These are phyloP conservation scores for Starmera caribaea DNA, from an alignment of 805 yeast species.

Conservation along the genomic window DNA sequence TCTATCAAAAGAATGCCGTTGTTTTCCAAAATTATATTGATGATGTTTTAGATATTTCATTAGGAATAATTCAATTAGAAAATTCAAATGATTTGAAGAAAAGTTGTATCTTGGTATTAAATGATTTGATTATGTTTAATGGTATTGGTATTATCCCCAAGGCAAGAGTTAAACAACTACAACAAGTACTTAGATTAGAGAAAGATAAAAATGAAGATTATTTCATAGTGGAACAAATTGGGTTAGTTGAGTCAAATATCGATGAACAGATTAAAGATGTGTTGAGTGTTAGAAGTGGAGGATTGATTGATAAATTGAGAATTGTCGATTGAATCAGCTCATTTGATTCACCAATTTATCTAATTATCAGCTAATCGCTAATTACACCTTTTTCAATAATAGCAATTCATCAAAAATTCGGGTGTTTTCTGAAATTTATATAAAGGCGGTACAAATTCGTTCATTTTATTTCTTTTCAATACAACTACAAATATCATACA, in stretches of 20 bases:
- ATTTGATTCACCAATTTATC: too few species aligned
- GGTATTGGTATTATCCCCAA: slow-evolving; percentile 41
- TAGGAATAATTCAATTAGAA: slow-evolving; percentile 67
- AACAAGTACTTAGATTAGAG: slow-evolving; percentile 33
- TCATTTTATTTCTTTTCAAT: too few species aligned
- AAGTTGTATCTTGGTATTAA: slow-evolving; percentile 60
- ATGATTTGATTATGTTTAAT: slow-evolving; percentile 44
- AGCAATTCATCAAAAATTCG: too few species aligned
- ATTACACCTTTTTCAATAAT: too few species aligned
- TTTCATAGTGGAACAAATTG: slow-evolving; percentile 51
- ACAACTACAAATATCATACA: too few species aligned
- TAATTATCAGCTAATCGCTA: too few species aligned
- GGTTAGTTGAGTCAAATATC: slow-evolving; percentile 23
- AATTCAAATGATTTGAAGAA: slow-evolving; percentile 48
- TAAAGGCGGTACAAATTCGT: too few species aligned
- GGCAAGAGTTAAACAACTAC: slow-evolving; percentile 33
- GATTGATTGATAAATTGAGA: too few species aligned
- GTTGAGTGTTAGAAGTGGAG: neutral
- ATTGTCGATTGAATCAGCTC: too few species aligned
- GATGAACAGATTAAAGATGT: slow-evolving; percentile 11
- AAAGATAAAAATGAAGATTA: slow-evolving; percentile 43
- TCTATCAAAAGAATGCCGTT: slow-evolving; percentile 48
- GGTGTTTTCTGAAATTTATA: too few species aligned
- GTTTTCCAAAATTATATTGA: slow-evolving; percentile 38
- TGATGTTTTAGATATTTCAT: slow-evolving; percentile 63